Evolutionary conservation across 345 rosid species (phyloP), one percentile per base, ranked within the genome.

Genomic region (Brassica incana): DNA sequence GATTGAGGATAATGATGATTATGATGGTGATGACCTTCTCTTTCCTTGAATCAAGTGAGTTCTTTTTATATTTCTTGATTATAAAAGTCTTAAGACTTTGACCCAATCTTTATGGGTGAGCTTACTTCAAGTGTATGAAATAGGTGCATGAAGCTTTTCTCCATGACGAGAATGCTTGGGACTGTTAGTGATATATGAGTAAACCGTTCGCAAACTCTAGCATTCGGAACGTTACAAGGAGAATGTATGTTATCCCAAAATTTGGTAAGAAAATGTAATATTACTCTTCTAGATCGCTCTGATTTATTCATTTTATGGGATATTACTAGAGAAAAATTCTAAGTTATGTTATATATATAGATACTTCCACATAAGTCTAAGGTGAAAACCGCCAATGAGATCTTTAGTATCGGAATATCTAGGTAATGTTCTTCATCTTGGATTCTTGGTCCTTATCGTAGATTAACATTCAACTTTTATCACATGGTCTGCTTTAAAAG

Each of bases 121-220:
- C 50, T 33, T 65, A 12, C 35, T 25, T 25, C 6, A 10, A 97
- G 83, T 92, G 97, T 65, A 92, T 95, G 12, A 95, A 91, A 81
- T 95, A 97, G 97, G 91, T 95, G 30, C 99, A 92, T 59, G 97
- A 95, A 82, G 84, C 93, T 63, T 95, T 92, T 78, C 97, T 97
- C 84, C 89, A 0, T 90, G 92, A n/a, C 97, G 99, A 18, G 97
- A 92, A 63, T 84, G 77, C 85, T 92, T 95, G 0, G 99, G 97
- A 4, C 76, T 95, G 33, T 61, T 92, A 20, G 88, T 92, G 70
- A 86, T 89, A 15, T 95, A 92, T 4, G 99, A 95, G 80, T 97
- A 92, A 75, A 91, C 97, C 43, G 98, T 92, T 14, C 97, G 99
- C 25, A 71, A 3, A 29, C 30, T 29, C 30, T 29, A 29, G 30